Conservation (phyloP, 768 basidiomycete genomes). For the Harrya chromipes region DNA sequence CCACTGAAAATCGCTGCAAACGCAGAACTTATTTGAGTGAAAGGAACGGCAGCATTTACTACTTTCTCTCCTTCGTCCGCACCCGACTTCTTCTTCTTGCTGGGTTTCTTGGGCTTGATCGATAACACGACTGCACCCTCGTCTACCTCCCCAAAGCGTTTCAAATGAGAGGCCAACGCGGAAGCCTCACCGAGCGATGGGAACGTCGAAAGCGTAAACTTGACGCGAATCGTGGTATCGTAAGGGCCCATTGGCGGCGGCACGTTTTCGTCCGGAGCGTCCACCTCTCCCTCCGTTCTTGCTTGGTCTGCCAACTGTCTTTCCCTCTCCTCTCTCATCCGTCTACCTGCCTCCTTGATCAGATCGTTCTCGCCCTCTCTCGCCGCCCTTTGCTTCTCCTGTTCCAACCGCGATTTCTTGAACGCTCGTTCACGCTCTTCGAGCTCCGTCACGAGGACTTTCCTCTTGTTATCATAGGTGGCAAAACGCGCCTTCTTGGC, state of each 20-base stretch:
- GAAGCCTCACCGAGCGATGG: slow-evolving; percentile 28
- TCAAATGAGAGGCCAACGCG: slow-evolving; percentile 40
- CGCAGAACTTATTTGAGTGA: slow-evolving; percentile 71
- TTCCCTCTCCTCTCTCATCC: slow-evolving; percentile 64
- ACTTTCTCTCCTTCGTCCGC: slow-evolving; percentile 44
- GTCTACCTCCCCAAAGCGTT: slow-evolving; percentile 63
- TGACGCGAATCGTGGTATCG: slow-evolving; percentile 75
- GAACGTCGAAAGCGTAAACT: slow-evolving; percentile 57
- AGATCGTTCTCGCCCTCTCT: slow-evolving; percentile 61
- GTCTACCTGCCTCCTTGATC: slow-evolving; percentile 72
- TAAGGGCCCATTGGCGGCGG: slow-evolving; percentile 61
- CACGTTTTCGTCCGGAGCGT: slow-evolving; percentile 41
- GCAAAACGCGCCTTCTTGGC: slow-evolving; percentile 71
- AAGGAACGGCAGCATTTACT: slow-evolving; percentile 72
- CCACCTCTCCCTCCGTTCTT: slow-evolving; percentile 31
- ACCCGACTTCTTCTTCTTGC: slow-evolving; percentile 41
- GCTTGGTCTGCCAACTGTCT: slow-evolving; percentile 47
- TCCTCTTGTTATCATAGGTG: slow-evolving; percentile 68
- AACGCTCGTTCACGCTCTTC: slow-evolving; percentile 75
- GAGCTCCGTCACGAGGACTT: slow-evolving; percentile 70
- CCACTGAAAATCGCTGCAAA: slow-evolving; percentile 71
- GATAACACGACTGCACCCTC: slow-evolving; percentile 63
- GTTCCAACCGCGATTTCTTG: slow-evolving; percentile 68
- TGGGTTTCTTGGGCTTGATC: slow-evolving; percentile 51
- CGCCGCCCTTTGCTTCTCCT: slow-evolving; percentile 52